phyloP scores from a whole-genome alignment of 768 basidiomycete species.

The Auriscalpium microsporum region DNA sequence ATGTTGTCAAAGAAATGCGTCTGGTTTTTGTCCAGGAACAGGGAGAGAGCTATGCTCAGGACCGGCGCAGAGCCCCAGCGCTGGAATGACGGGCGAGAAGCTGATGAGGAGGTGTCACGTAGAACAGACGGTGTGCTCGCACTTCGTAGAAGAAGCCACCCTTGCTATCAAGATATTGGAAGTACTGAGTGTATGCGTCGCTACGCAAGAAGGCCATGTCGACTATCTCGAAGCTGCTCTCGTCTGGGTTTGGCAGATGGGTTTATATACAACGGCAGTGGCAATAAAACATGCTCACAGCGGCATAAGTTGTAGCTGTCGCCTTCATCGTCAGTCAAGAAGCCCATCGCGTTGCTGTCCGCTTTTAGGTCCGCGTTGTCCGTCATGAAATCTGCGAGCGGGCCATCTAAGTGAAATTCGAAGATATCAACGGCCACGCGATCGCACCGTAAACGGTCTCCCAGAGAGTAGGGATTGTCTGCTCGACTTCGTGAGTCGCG shows the following conservation, averaged over 20 bases:
- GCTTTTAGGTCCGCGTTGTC: not conserved
- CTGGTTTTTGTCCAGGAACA: not conserved
- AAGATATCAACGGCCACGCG: not conserved
- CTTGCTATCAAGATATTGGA: conserved; percentile 7
- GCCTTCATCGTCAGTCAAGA: conserved; percentile 1
- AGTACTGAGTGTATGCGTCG: not conserved
- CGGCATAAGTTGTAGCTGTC: conserved; percentile 5
- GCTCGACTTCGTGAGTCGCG: conserved; percentile 62
- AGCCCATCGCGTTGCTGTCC: not conserved
- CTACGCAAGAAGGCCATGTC: conserved; percentile 6
- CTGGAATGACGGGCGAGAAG: not conserved
- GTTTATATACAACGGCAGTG: not conserved
- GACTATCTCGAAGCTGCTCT: conserved; percentile 1
- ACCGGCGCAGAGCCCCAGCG: conserved; percentile 1
- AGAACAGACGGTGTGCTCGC: not conserved
- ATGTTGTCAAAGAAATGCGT: conserved; percentile 1
- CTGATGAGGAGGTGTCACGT: not conserved
- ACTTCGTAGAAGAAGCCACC: conserved; percentile 8
- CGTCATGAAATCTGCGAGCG: not conserved
- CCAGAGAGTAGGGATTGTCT: conserved; percentile 71
- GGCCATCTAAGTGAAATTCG: not conserved
- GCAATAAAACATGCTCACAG: not conserved
- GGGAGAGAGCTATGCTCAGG: conserved; percentile 2
- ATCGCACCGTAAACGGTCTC: conserved; percentile 48
- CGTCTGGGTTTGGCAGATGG: not conserved